A percentile compares a stretch with the other conserved stretches of the same genome.
phyloP scores from a whole-genome alignment of 192 early-diverging fungal species.

The Rhizoclosmatium sp. region DNA sequence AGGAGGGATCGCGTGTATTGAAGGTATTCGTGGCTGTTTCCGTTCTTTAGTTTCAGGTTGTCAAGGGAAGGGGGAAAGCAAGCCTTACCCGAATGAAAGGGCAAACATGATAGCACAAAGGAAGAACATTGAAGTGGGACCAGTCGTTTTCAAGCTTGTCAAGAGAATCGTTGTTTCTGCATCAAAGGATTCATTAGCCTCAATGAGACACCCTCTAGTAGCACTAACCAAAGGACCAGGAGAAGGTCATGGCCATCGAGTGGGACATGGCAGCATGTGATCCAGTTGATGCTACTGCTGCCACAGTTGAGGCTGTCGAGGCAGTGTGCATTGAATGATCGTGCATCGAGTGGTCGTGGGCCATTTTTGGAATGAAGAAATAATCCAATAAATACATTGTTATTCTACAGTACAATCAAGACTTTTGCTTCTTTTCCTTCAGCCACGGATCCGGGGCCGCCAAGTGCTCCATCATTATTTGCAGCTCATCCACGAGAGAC shows the following conservation, averaged over 20 bases:
- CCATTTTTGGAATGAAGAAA: neutral
- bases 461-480: neutral
- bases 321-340: slow-evolving; percentile 6
- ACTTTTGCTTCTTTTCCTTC: neutral
- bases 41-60: neutral
- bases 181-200: neutral
- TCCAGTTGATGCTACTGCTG: neutral
- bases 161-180: slow-evolving; percentile 24
- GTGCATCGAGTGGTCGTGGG: slow-evolving; percentile 17
- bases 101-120: slow-evolving; percentile 22
- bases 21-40: slow-evolving; percentile 19
- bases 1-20: neutral
- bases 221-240: slow-evolving; percentile 11
- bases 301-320: neutral
- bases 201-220: neutral
- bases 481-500: slow-evolving; percentile 15
- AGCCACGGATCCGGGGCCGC: slow-evolving; percentile 4
- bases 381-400: neutral
- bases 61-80: neutral
- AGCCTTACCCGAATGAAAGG: slow-evolving; percentile 7
- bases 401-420: neutral
- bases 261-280: slow-evolving; percentile 1
- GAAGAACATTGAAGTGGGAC: slow-evolving; percentile 13
- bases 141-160: slow-evolving; percentile 5
- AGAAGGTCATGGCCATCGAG: slow-evolving; percentile 28